Evolutionary conservation across 805 yeast species (phyloP), one percentile per base, ranked within the genome.

Genomic region (Candida ortonii): DNA sequence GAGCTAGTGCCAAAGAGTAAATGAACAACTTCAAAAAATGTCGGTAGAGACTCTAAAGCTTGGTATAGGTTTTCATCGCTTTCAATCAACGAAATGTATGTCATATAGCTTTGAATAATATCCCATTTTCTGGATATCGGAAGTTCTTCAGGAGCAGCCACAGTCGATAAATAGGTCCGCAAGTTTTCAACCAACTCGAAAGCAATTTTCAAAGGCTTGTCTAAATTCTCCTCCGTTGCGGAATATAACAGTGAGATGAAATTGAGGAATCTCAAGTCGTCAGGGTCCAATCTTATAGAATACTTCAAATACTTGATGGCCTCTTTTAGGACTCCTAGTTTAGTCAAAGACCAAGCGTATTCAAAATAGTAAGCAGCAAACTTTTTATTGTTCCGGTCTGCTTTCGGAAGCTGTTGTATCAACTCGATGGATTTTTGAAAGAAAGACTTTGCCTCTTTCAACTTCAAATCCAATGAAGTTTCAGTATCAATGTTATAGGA

Each of bases 1-100:
- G 26, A 12, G 21, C 31, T 30, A 12, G 34, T 32, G 25, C 50
- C 54, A 28, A 57, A 47, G 11, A 57, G 34, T 17, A 58, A 65
- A 30, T 75, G 69, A 47, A 71, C 80, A 8, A 81, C 53, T 8
- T 65, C 70, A 46, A 87, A 82, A 7, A 85, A 68, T 28, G 76
- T 86, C 2, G 84, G 73, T n/a, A 88, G 53, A 31, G 68, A 65
- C 25, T 80, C 85, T 39, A 85, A 55, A 1, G 87, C 76, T 26
- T 72, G 72, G 18, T 68, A 64, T 1, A 70, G 59, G 6, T 87
- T 90, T 37, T 72, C 67, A 4, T 73, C 62, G 5, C 75, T 68
- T 49, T 83, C 88, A 33, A 77, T 61, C n/a, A 86, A 63, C 1
- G 85, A 77, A 22, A 87, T 61, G 48, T 82, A 85, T 0, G 95